A percentile compares a stretch with the other conserved stretches of the same genome.
Conservation (phyloP, 2,329 filamentous ascomycete species). For the Teratosphaeria zuluensis region DNA sequence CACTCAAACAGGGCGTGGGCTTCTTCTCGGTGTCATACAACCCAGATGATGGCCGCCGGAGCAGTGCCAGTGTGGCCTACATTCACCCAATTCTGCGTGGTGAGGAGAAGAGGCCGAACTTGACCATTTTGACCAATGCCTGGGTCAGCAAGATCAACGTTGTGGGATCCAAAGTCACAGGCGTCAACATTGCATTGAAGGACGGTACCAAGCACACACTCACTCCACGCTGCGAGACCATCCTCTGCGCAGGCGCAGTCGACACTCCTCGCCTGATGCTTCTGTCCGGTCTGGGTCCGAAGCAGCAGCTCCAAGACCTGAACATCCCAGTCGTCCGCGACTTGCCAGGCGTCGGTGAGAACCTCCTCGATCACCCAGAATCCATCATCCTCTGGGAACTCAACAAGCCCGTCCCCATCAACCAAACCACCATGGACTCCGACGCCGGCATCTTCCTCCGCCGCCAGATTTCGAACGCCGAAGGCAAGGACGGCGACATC, state of each 20-base stretch:
- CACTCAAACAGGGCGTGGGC: conserved; percentile 66
- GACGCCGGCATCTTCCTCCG: conserved; percentile 84
- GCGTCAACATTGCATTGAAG: conserved; percentile 59
- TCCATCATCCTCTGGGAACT: conserved; percentile 68
- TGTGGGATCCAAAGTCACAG: conserved; percentile 58
- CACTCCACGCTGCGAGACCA: conserved; percentile 61
- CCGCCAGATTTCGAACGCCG: conserved; percentile 61
- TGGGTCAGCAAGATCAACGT: conserved; percentile 80
- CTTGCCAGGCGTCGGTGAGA: conserved; percentile 54
- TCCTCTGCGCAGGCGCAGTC: conserved; percentile 70
- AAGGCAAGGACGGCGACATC: conserved; percentile 59
- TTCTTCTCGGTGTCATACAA: conserved; percentile 92
- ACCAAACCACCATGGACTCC: conserved; percentile 85
- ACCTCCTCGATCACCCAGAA: conserved; percentile 56
- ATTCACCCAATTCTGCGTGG: conserved; percentile 83
- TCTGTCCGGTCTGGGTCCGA: conserved; percentile 41
- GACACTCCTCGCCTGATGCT: conserved; percentile 64
- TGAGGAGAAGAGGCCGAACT: conserved; percentile 70
- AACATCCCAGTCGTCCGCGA: conserved; percentile 48
- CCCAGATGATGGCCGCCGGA: conserved; percentile 74
- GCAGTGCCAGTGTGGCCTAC: conserved; percentile 82
- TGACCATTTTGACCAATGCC: conserved; percentile 77
- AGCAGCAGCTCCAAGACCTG: conserved; percentile 37
- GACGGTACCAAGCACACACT: conserved; percentile 47
- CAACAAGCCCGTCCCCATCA: conserved; percentile 63